These are phyloP conservation scores for Glycine latifolia DNA, from an alignment of 306 rosid genomes.

Conservation along the genomic window DNA sequence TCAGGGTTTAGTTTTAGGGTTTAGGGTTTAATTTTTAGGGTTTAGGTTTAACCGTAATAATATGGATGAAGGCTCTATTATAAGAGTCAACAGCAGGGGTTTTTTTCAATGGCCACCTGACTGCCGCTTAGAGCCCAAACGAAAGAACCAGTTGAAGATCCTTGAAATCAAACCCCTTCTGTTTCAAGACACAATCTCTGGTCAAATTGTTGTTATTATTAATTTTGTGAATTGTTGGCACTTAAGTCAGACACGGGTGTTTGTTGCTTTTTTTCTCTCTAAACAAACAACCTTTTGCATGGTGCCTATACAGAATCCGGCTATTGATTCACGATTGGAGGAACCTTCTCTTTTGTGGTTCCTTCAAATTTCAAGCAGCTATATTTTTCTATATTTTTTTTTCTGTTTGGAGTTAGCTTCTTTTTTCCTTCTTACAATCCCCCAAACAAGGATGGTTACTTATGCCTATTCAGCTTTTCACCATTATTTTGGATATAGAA, in stretches of 20 bases:
- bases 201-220: neutral
- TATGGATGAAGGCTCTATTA: conserved; percentile 55
- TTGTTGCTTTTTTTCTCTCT: conserved; percentile 50
- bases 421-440: too few species aligned
- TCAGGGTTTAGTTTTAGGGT: too few species aligned
- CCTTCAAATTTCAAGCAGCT: conserved; percentile 53
- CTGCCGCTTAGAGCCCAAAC: conserved; percentile 92
- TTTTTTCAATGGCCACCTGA: conserved; percentile 58
- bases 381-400: neutral
- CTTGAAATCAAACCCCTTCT: conserved; percentile 53
- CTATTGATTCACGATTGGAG: conserved; percentile 56
- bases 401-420: too few species aligned
- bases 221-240: conserved; percentile 50
- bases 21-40: too few species aligned
- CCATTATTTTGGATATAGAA: too few species aligned
- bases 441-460: too few species aligned
- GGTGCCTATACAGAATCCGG: conserved; percentile 46
- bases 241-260: conserved; percentile 94
- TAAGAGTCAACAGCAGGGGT: conserved; percentile 83
- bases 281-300: conserved; percentile 81
- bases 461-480: too few species aligned
- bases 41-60: too few species aligned
- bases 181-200: conserved; percentile 72
- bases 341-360: neutral
- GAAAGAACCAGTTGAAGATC: conserved; percentile 68